These are phyloP conservation scores for Globisporangium okanoganense DNA, from an alignment of 352 stramenopile species.

Conservation along the genomic window DNA sequence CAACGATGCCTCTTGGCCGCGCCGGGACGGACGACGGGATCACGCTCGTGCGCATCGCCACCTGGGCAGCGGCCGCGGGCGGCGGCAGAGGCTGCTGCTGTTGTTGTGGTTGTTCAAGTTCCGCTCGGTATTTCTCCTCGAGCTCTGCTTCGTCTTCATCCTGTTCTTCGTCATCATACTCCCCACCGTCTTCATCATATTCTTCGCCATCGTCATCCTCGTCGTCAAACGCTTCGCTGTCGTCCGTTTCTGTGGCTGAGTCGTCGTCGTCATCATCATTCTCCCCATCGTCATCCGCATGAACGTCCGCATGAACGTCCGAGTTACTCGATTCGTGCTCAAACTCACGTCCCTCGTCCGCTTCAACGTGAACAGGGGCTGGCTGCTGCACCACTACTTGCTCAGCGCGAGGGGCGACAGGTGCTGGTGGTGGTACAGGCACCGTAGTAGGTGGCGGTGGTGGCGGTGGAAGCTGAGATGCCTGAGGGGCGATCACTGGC, in stretches of 20 bases:
- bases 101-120: constrained; percentile 5
- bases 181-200: constrained; percentile 25
- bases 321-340: constrained; percentile 3
- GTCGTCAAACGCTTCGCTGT: constrained; percentile 14
- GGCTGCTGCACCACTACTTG: neutral
- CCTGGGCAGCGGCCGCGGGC: constrained; percentile 10
- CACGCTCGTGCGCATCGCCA: constrained; percentile 13
- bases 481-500: neutral
- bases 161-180: constrained; percentile 24
- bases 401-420: neutral
- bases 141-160: constrained; percentile 21
- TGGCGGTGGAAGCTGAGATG: constrained; percentile 3
- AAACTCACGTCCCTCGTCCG: neutral
- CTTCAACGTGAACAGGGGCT: neutral
- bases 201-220: constrained; percentile 19
- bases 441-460: neutral
- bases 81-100: constrained; percentile 4
- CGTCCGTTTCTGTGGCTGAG: constrained; percentile 18
- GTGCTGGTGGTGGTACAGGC: neutral
- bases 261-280: constrained; percentile 10
- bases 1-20: constrained; percentile 12
- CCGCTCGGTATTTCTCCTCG: neutral
- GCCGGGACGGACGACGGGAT: constrained; percentile 9
- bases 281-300: constrained; percentile 1
- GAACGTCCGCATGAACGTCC: constrained; percentile 5